Evolutionary conservation across 2,329 filamentous ascomycete species (phyloP).

Genomic region (Cryphonectria japonica): DNA sequence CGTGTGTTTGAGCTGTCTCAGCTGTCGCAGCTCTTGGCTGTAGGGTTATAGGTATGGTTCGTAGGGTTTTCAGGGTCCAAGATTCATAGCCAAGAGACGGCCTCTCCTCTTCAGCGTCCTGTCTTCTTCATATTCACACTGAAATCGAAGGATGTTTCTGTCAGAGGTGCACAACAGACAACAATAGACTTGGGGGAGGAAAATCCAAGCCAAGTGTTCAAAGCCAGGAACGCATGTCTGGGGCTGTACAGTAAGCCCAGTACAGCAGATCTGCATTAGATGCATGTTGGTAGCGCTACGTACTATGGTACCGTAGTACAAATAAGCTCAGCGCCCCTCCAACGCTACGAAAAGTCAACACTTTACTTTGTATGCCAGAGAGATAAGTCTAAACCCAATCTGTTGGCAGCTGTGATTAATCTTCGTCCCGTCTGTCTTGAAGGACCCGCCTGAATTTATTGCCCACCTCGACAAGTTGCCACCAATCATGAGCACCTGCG

Average conservation of each 20-base stretch:
- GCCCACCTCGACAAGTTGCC: not conserved
- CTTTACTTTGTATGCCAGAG: not conserved
- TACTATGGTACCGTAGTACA: not conserved
- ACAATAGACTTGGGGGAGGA: not conserved
- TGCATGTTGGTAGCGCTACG: not conserved
- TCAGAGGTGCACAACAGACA: not conserved
- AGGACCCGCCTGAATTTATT: not conserved
- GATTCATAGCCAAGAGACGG: not conserved
- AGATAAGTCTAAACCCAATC: constrained; percentile 6
- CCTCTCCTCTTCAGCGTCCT: not conserved
- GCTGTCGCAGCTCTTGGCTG: constrained; percentile 2
- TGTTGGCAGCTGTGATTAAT: not conserved
- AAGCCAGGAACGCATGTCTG: not conserved
- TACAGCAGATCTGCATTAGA: too few species aligned
- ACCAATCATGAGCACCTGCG: not conserved
- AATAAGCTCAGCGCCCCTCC: not conserved
- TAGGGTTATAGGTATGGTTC: not conserved
- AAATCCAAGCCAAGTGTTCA: not conserved
- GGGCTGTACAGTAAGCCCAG: too few species aligned
- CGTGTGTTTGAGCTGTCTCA: not conserved
- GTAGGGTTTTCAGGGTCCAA: not conserved
- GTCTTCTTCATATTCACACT: not conserved
- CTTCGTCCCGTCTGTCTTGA: not conserved
- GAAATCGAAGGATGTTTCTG: not conserved
- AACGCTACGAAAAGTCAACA: not conserved